Percentiles rank a stretch among this genome's conserved stretches.
These are phyloP conservation scores for Exophiala viscosa DNA, from an alignment of 2,329 filamentous ascomycete species.

Conservation along the genomic window DNA sequence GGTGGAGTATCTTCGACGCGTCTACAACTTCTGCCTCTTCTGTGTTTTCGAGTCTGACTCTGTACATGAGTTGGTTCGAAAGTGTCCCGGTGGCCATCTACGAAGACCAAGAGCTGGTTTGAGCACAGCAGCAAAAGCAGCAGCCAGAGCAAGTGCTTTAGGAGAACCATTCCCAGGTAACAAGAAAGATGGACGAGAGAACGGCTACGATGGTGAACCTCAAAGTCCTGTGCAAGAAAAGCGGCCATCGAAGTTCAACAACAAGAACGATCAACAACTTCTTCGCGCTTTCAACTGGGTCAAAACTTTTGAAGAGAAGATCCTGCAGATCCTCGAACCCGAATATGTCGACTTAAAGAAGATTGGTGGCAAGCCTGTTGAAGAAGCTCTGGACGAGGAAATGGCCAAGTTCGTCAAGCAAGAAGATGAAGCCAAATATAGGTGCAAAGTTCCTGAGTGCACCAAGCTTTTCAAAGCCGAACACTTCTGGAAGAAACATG, in stretches of 20 bases:
- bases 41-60: conserved; percentile 99
- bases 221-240: conserved; percentile 62
- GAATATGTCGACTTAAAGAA: conserved; percentile 83
- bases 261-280: conserved; percentile 84
- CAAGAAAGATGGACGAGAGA: conserved; percentile 70
- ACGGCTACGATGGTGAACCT: conserved; percentile 59
- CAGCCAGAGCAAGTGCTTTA: conserved; percentile 76
- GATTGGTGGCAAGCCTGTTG: conserved; percentile 79
- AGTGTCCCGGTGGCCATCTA: conserved; percentile 96
- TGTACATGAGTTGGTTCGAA: conserved; percentile 88
- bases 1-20: conserved; percentile 92
- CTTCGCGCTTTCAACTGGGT: conserved; percentile 98
- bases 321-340: conserved; percentile 87
- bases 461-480: conserved; percentile 96
- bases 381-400: conserved; percentile 85
- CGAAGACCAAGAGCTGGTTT: conserved; percentile 84
- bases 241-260: conserved; percentile 65
- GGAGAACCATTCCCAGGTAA: conserved; percentile 81
- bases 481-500: conserved; percentile 95
- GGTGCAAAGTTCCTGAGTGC: conserved; percentile 94
- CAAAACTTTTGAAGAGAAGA: conserved; percentile 95
- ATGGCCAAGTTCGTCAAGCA: conserved; percentile 86
- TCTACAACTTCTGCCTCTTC: conserved; percentile 99
- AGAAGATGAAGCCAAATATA: conserved; percentile 94
- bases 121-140: conserved; percentile 75